Conservation (phyloP, 768 basidiomycete species). For the Fomitopsis serialis region DNA sequence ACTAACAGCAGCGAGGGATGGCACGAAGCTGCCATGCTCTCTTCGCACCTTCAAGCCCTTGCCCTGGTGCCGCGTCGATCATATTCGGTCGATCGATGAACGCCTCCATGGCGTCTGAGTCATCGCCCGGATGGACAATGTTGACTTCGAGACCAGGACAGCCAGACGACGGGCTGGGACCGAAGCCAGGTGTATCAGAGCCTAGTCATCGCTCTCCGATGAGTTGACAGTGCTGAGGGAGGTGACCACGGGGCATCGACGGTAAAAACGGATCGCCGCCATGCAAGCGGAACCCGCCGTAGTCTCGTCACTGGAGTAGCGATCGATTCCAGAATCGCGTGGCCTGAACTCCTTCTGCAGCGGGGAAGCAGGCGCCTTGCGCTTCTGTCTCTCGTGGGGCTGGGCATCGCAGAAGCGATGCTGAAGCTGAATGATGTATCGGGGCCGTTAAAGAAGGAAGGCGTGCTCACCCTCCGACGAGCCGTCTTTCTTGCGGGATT, state of each 20-base stretch:
- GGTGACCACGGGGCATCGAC: slow-evolving; percentile 51
- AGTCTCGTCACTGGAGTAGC: slow-evolving; percentile 45
- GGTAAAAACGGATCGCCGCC: slow-evolving; percentile 19
- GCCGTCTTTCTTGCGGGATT: slow-evolving; percentile 13
- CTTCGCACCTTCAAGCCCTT: no score
- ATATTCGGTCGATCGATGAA: no score
- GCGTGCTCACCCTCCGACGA: slow-evolving; percentile 19
- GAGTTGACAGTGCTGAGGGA: slow-evolving; percentile 60
- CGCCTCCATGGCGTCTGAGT: slow-evolving; percentile 41
- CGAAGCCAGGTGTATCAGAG: slow-evolving; percentile 63
- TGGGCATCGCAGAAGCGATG: slow-evolving; percentile 52
- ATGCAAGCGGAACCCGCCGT: slow-evolving; percentile 2
- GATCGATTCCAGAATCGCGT: slow-evolving; percentile 60
- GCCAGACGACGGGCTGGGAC: slow-evolving; percentile 47
- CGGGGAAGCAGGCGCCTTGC: slow-evolving; percentile 18
- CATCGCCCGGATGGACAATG: slow-evolving; percentile 31
- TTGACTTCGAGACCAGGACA: slow-evolving; percentile 53
- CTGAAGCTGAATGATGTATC: slow-evolving; percentile 54
- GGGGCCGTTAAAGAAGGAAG: slow-evolving; percentile 29
- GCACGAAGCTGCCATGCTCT: no score
- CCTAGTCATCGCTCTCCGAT: slow-evolving; percentile 55
- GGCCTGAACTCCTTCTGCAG: slow-evolving; percentile 66
- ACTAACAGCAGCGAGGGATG: no score
- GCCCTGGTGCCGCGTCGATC: no score
- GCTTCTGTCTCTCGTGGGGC: slow-evolving; percentile 36